Evolutionary conservation across 2,329 filamentous ascomycete genomes (phyloP), one percentile per base, ranked within the genome.

Genomic region (Cladosporium phlei): DNA sequence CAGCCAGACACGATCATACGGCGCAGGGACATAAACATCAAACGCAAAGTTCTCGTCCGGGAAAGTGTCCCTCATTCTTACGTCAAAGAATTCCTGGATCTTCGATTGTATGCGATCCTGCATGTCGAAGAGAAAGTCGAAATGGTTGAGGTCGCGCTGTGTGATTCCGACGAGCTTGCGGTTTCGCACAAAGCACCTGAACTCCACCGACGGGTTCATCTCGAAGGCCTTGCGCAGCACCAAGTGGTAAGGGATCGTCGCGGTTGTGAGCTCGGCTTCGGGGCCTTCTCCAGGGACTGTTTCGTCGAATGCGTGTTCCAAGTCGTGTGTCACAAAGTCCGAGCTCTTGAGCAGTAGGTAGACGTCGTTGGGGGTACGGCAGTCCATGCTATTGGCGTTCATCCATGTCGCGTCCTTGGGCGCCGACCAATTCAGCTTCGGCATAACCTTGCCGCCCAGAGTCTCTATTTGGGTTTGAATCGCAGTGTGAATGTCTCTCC

Each of bases 401-500:
- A 98, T 96, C 85, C 89, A 96, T 17, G 86, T 88, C 7, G 93
- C 93, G 63, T 98, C 93, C 66, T 96, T 95, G 3, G 93, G 93
- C 3, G 89, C 84, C 5, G 90, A 96, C 93, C 93, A 98, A 71
- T 97, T 97, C 37, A 98, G 73, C 68, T 98, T 98, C 1, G 93
- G 93, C 2, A 86, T 83, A 7, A 95, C 90, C 50, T 83, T 81
- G 49, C 91, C 91, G 12, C 88, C 90, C 1, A 97, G 77, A 57
- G 90, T 85, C 10, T 74, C 68, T 52, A 98, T 96, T 32, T 79
- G 86, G 19, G 79, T 73, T 63, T 83, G 85, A 65, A 98, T 88
- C 47, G 78, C 69, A 34, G 81, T 73, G 66, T 98, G 93, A 2
- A 90, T 78, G 27, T 87, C 84, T 7, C 82, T 65, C 80, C 80